Percentiles rank a stretch among this genome's conserved stretches.
These are phyloP conservation scores for Penicillium brasilianum DNA, from an alignment of 2,329 filamentous ascomycete genomes.

Conservation along the genomic window DNA sequence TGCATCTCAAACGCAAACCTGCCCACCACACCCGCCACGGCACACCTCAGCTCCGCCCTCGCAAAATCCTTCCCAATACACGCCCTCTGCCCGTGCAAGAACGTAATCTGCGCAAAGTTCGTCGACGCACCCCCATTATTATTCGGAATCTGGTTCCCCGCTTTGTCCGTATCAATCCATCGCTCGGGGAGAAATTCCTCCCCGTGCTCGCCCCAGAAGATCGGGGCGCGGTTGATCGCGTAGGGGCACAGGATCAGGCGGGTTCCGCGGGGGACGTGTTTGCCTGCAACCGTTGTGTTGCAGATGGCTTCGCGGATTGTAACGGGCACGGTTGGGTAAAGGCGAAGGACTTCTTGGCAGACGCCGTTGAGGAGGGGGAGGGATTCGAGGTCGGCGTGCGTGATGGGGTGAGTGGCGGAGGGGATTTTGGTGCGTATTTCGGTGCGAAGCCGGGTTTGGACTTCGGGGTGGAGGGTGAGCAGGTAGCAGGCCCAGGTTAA, in stretches of 20 bases:
- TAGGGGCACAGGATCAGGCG: constrained; percentile 68
- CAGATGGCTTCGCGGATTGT: constrained; percentile 48
- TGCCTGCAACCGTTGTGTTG: constrained; percentile 63
- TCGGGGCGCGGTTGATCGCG: constrained; percentile 72
- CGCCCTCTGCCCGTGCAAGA: constrained; percentile 44
- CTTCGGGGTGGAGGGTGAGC: constrained; percentile 55
- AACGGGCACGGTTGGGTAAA: constrained; percentile 48
- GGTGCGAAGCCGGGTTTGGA: constrained; percentile 55
- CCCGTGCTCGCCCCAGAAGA: constrained; percentile 77
- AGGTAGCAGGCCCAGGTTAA: constrained; percentile 61
- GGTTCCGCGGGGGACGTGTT: constrained; percentile 71
- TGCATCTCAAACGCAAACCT: constrained; percentile 44
- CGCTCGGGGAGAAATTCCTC: constrained; percentile 76
- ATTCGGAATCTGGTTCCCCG: constrained; percentile 55
- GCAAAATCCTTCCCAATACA: constrained; percentile 53
- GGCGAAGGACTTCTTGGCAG: constrained; percentile 70
- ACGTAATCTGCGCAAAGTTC: constrained; percentile 48
- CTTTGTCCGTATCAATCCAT: constrained; percentile 67
- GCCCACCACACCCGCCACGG: constrained; percentile 46
- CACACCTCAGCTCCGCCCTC: constrained; percentile 46
- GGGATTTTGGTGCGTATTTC: constrained; percentile 57
- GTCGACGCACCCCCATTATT: constrained; percentile 55
- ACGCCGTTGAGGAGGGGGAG: constrained; percentile 80
- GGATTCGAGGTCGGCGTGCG: constrained; percentile 60
- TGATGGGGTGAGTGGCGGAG: constrained; percentile 37